Base-by-base conservation (phyloP, 31 red algal species). In the Pterothamnion heteromorphum region DNA sequence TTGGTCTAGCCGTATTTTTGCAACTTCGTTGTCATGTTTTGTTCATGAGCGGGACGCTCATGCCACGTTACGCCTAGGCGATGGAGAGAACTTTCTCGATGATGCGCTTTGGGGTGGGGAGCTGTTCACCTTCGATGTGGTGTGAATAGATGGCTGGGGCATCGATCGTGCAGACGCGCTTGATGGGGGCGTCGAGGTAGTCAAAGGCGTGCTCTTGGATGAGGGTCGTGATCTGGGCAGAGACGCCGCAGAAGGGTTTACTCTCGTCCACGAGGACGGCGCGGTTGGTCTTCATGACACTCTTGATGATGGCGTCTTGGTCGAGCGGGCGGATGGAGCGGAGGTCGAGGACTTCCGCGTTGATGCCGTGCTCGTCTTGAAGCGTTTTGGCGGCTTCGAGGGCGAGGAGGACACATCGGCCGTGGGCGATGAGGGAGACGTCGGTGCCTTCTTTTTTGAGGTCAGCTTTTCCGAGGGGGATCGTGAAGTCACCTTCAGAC, bases 321-420 rank as follows among this genome's bases (percentile, higher is more conserved):
- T 99, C 98, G 37, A 99, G 91, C 22, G 98, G 98, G 57, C 98
- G 96, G 83, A 99, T 94, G 3, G 96, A 95, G 24, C 98, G 92
- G 76, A 99, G 51, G 74, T 99, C 97, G 41, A 99, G 96, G 0
- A 99, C 96, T 94, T 99, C 98, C n/a, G 93, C 95, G n/a, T 89
- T 91, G 0, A 99, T 94, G 9, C 96, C 98, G 21, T 64, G 51
- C 72, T 98, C 90, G 14, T 95, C 57, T 33, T 91, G 87, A 3
- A 99, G 57, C 71, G 91, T 93, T 37, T 97, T 91, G 4, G 98
- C 98, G 0, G 97, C 98, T 84, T 97, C 74, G 9, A 97, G 5
- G 18, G 92, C 92, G 43, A 96, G 91, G 4, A 90, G 93, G 0
- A 98, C 96, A 36, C 84, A 72, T 2, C 92, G 90, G 24, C 95